Percentiles rank a stretch among this genome's conserved stretches.
These are phyloP conservation scores for Typha latifolia DNA, from an alignment of 176 grass and related monocot genomes.

Conservation along the genomic window DNA sequence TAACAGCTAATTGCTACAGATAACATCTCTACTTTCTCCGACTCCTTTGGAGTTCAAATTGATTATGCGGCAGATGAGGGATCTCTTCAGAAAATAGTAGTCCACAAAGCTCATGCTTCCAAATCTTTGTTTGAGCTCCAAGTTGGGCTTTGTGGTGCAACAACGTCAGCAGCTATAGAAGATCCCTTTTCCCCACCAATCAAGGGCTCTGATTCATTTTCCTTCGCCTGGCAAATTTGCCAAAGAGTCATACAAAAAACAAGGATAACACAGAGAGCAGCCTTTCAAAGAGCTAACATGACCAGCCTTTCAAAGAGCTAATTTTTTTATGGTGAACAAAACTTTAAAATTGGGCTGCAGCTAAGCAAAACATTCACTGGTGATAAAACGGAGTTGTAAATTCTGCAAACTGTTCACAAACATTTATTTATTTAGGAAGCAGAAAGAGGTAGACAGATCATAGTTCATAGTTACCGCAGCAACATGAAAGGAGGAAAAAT, in stretches of 20 bases:
- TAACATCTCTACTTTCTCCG: not conserved
- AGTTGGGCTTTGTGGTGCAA: not conserved
- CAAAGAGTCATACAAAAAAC: not conserved
- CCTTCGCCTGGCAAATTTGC: conserved; percentile 4
- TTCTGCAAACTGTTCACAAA: too few species aligned
- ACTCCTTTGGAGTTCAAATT: not conserved
- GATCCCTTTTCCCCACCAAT: not conserved
- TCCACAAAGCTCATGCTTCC: not conserved
- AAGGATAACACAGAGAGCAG: not conserved
- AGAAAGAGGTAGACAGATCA: too few species aligned
- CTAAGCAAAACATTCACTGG: too few species aligned
- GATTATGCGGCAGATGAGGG: not conserved
- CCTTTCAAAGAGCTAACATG: too few species aligned
- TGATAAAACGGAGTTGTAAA: too few species aligned
- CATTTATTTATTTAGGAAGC: too few species aligned
- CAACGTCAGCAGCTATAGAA: not conserved
- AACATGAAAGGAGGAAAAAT: too few species aligned
- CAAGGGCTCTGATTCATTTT: conserved; percentile 4
- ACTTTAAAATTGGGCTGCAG: too few species aligned
- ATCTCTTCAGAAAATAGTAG: not conserved
- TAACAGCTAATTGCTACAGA: not conserved
- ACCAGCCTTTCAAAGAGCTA: too few species aligned
- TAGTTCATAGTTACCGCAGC: too few species aligned
- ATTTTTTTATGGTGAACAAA: too few species aligned
- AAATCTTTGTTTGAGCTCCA: conserved; percentile 10